Evolutionary conservation across 805 yeast species (phyloP), one percentile per base, ranked within the genome.

Genomic region (Ogataea angusta): DNA sequence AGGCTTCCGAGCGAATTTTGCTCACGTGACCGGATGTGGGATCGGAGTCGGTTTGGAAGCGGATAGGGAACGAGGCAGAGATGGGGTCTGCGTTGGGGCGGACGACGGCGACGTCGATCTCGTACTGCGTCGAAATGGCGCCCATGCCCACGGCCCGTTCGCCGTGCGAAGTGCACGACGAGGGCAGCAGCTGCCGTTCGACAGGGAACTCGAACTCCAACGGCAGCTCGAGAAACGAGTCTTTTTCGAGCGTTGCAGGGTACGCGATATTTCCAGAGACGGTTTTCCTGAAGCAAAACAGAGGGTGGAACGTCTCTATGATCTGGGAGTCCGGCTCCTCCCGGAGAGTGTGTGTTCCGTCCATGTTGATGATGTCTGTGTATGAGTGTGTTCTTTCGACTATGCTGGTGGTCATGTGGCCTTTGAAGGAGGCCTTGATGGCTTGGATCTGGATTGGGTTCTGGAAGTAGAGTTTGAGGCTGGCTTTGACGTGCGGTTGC

Each of bases 151-250:
- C 36, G 9, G 34, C 47, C 1, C 19, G 26, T 18, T 39, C 37
- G 10, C 55, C 55, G 31, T 47, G 43, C 15, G 22, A 30, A 2
- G 17, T 21, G 34, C 48, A 44, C 10, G 53, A 45, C 14, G 53
- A 45, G 2, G 55, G 55, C 2, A 51, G 42, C 13, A 36, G 32
- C 36, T 43, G 43, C 10, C 34, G 14, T 6, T 49, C 47, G 10
- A 18, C 25, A 2, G 55, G 55, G 29, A 51, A 51, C 25, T 19
- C 24, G 36, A 48, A 51, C 22, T 32, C 21, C 23, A 51, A 29
- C 5, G 38, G 39, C 29, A 36, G 35, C 21, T 41, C 36, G 4
- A 37, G 13, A 9, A 25, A 15, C 9, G 42, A 30, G 13, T 31
- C 40, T 18, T 30, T 27, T 17, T 32, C 36, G 14, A 40, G 40